These are phyloP conservation scores for Tylopilus rubrobrunneus DNA, from an alignment of 768 basidiomycete species.

Conservation along the genomic window DNA sequence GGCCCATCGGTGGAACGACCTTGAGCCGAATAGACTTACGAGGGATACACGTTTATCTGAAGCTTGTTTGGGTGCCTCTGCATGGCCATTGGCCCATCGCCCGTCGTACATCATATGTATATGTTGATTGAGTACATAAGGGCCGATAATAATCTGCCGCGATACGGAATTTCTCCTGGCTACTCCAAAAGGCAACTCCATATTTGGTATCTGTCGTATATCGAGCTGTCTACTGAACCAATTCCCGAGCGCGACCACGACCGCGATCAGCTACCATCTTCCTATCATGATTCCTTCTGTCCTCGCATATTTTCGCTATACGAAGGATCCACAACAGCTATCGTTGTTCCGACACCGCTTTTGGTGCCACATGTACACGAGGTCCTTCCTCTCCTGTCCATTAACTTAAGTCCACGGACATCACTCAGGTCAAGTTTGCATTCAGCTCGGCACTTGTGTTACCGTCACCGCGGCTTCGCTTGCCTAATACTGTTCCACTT, in stretches of 20 bases:
- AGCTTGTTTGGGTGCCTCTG: neutral
- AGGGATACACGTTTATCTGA: neutral
- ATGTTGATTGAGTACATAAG: constrained; percentile 23
- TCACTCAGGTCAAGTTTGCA: constrained; percentile 27
- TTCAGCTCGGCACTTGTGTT: constrained; percentile 32
- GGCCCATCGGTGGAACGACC: neutral
- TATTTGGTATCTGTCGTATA: constrained; percentile 18
- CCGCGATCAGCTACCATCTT: constrained; percentile 15
- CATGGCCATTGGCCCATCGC: constrained; percentile 5
- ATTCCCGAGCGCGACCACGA: constrained; percentile 1
- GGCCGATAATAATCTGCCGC: constrained; percentile 25
- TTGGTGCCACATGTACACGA: constrained; percentile 34
- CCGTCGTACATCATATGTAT: constrained; percentile 3
- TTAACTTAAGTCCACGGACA: constrained; percentile 40
- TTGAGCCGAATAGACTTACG: neutral
- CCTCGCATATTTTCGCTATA: constrained; percentile 11
- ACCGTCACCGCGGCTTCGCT: constrained; percentile 38
- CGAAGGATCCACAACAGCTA: constrained; percentile 19
- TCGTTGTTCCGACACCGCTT: constrained; percentile 28
- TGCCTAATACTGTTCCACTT: constrained; percentile 25
- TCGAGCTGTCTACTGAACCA: neutral
- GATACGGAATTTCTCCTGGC: constrained; percentile 25
- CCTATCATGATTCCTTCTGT: constrained; percentile 1
- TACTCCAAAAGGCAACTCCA: constrained; percentile 25
- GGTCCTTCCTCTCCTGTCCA: constrained; percentile 33